Base-by-base conservation (phyloP, 2,329 filamentous ascomycete genomes). In the Bertia moriformis region DNA sequence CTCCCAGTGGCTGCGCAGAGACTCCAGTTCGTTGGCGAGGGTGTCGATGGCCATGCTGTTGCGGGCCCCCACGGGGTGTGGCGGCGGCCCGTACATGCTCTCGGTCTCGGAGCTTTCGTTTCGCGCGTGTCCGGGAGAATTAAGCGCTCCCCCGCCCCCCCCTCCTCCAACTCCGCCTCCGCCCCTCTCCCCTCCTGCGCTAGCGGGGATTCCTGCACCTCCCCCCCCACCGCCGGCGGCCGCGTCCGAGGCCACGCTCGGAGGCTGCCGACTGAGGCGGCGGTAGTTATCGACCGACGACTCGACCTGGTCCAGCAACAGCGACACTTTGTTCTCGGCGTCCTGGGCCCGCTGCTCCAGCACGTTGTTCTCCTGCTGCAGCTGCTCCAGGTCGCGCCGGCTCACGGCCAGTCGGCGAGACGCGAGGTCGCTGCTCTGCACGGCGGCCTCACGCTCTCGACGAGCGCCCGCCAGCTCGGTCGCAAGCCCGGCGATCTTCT, bases 271-370 rank as follows among this genome's bases (percentile, higher is more conserved):
- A 48, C 73, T 79, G 42, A 73, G 86, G 32, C 91, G 83, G 40
- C 91, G 83, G 59, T 96, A 96, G 55, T 84, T 93, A 59, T 91
- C 88, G n/a, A 98, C 91, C 3, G 86, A 93, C 29, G 78, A 77
- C 58, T 93, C 89, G 29, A 98, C 88, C 54, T 96, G 89, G 56
- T 96, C 87, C 12, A 98, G 76, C 38, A 98, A 75, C 51, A 94
- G 73, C 19, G 85, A 85, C 17, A 98, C 91, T 52, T 93, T 93
- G 46, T 84, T 78, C 62, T 98, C 91, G 1, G 91, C 91, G 55
- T 95, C 89, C 39, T 75, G 69, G 4, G 88, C 89, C 32, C 89
- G 83, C 49, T 77, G 76, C 56, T 95, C 88, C 3, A 98, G 73
- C 24, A 80, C 63, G 0, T 64, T 59, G 50, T 95, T 94, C 57